Base-by-base conservation (phyloP, 1,284 basidiomycete species). In the Hymenochaete sp. region DNA sequence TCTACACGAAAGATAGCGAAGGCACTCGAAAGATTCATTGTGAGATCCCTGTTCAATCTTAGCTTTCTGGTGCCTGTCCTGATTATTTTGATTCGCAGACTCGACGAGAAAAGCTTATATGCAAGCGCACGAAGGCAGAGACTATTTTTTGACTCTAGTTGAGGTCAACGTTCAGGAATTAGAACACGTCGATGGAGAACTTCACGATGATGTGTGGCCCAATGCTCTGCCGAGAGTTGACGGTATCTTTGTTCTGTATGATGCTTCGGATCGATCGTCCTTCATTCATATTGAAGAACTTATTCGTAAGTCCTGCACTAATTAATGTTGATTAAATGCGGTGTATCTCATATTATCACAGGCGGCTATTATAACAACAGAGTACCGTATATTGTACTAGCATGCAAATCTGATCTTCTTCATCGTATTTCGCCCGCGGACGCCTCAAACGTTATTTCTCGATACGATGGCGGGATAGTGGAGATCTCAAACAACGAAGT, bases 241-340 rank as follows among this genome's bases (percentile, higher is more conserved):
- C 56, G 85, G 78, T 4, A 69, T 79, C n/a, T 68, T 86, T 35
- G 70, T 89, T 38, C 87, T 85, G 55, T 89, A 86, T 60, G 82
- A 88, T 61, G 72, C 77, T 10, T 74, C 77, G 1, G 67, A 75
- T 52, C 59, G 61, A 47, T 58, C 65, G 3, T 86, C 86, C 19
- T 83, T 83, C 55, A 60, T 61, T 25, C 76, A 75, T 31, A 71
- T 86, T 14, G 73, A 77, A 60, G 67, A 67, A 27, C 67, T 85
- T 45, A 67, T 87, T 38, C 69, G 83, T 88, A 53, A 61, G 75
- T 16, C 40, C 16, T 26, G 33, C 19, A 25, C 22, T n/a, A 2
- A 18, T 36, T 16, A 29, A 32, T 19, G 21, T 48, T 42, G 40
- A 39, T 46, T 44, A 47, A 37, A 38, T 54, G 11, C 59, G 38